Evolutionary conservation across 495 filamentous ascomycete species (phyloP).

Genomic region (Arthonia radiata): DNA sequence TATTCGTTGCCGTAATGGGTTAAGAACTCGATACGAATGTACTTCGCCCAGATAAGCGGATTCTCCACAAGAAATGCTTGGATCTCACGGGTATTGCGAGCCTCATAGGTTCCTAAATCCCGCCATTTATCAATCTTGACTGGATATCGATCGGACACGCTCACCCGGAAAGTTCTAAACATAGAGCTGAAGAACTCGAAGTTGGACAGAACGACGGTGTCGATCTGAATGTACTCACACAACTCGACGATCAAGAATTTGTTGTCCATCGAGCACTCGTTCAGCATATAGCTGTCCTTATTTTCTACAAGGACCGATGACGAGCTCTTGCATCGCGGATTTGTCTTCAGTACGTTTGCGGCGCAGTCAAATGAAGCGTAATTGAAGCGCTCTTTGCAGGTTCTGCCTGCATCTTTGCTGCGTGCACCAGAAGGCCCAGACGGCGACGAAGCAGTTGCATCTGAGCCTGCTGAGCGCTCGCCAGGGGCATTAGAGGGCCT

Average conservation of each 20-base stretch:
- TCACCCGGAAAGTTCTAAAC: slow-evolving; percentile 70
- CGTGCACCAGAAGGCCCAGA: slow-evolving; percentile 31
- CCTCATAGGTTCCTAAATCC: slow-evolving; percentile 67
- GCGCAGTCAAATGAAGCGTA: slow-evolving; percentile 95
- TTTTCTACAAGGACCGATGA: slow-evolving; percentile 81
- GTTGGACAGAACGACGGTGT: slow-evolving; percentile 87
- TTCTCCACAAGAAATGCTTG: slow-evolving; percentile 85
- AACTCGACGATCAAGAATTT: slow-evolving; percentile 85
- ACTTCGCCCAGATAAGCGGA: slow-evolving; percentile 85
- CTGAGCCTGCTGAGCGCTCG: too few relatives aligned
- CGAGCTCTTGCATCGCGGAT: slow-evolving; percentile 54
- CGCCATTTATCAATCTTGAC: slow-evolving; percentile 84
- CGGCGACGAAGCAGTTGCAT: slow-evolving; percentile 8
- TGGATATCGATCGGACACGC: slow-evolving; percentile 80
- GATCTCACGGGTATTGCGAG: slow-evolving; percentile 72
- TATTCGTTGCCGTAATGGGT: slow-evolving; percentile 90
- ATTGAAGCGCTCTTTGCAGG: slow-evolving; percentile 85
- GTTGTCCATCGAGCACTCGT: slow-evolving; percentile 64
- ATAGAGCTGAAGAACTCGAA: slow-evolving; percentile 98
- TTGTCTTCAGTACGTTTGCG: slow-evolving; percentile 79
- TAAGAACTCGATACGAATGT: slow-evolving; percentile 73
- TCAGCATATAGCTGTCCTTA: slow-evolving; percentile 96
- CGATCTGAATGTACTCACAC: slow-evolving; percentile 80
- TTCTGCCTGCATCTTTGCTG: slow-evolving; percentile 81
- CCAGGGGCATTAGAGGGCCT: too few relatives aligned